Percentiles rank a stretch among this genome's conserved stretches.
Conservation (phyloP, 495 filamentous ascomycete genomes). For the Daldinia childiae region DNA sequence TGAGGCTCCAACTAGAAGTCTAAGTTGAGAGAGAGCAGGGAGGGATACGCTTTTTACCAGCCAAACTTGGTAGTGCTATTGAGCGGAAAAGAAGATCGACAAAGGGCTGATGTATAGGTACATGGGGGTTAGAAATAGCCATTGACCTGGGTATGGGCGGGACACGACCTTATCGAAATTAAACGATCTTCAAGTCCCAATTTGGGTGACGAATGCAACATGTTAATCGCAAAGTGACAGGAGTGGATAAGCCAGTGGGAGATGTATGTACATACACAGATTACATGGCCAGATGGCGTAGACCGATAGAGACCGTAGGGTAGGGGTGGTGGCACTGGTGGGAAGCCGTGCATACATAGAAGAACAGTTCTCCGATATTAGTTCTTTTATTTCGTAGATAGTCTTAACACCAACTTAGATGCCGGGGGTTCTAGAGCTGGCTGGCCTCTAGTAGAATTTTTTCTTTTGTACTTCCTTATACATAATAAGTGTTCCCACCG, state of each 20-base stretch:
- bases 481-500: slow-evolving; percentile 21
- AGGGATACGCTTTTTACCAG: slow-evolving; percentile 27
- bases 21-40: slow-evolving; percentile 24
- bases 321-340: not conserved
- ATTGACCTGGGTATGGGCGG: slow-evolving; percentile 33
- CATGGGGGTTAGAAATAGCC: slow-evolving; percentile 35
- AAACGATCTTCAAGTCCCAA: slow-evolving; percentile 43
- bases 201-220: slow-evolving; percentile 42
- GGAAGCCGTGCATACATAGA: not conserved
- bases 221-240: slow-evolving; percentile 35
- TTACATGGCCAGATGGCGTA: too few relatives aligned
- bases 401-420: slow-evolving; percentile 35
- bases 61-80: slow-evolving; percentile 29
- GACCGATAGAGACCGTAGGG: too few relatives aligned
- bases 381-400: slow-evolving; percentile 36
- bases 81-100: slow-evolving; percentile 43
- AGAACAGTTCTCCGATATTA: slow-evolving; percentile 35
- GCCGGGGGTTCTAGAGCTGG: slow-evolving; percentile 40
- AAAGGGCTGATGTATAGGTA: slow-evolving; percentile 28
- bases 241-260: slow-evolving; percentile 1
- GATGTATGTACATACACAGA: too few relatives aligned
- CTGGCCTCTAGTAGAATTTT: slow-evolving; percentile 21
- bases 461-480: slow-evolving; percentile 1
- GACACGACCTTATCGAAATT: slow-evolving; percentile 47
- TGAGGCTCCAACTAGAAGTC: slow-evolving; percentile 40